Conservation (phyloP, 352 stramenopile genomes). For the Pythium sukuiense region DNA sequence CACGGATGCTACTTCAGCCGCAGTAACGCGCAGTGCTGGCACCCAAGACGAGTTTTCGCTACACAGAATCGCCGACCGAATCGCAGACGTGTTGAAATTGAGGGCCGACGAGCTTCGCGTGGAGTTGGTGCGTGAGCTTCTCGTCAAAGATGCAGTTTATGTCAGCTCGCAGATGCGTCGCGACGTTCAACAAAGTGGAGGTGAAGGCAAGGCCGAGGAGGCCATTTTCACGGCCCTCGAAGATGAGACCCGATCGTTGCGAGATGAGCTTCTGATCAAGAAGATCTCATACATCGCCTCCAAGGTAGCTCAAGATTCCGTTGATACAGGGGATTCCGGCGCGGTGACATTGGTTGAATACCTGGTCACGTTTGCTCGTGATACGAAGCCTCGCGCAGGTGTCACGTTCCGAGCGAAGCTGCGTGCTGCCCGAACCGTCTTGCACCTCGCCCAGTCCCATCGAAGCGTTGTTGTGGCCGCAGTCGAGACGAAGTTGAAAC, state of each 20-base stretch:
- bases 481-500: constrained; percentile 27
- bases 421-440: constrained; percentile 26
- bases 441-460: constrained; percentile 31
- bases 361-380: constrained; percentile 25
- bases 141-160: constrained; percentile 31
- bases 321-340: neutral
- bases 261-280: constrained; percentile 30
- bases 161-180: constrained; percentile 4
- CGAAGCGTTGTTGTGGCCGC: constrained; percentile 15
- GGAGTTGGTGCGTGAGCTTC: constrained; percentile 30
- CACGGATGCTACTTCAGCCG: neutral
- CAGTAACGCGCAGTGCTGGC: neutral
- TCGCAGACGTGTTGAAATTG: constrained; percentile 25
- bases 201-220: constrained; percentile 1
- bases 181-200: neutral
- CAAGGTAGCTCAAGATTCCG: constrained; percentile 11
- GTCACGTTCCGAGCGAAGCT: constrained; percentile 43
- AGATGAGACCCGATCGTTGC: constrained; percentile 20
- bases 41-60: constrained; percentile 10
- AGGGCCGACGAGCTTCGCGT: constrained; percentile 21
- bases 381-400: constrained; percentile 31
- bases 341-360: constrained; percentile 27
- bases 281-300: constrained; percentile 25
- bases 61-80: constrained; percentile 27
- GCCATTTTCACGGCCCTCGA: constrained; percentile 24